Percentiles rank a stretch among this genome's conserved stretches.
Conservation (phyloP, 208 protist genomes). For the Leishmania arabica region DNA sequence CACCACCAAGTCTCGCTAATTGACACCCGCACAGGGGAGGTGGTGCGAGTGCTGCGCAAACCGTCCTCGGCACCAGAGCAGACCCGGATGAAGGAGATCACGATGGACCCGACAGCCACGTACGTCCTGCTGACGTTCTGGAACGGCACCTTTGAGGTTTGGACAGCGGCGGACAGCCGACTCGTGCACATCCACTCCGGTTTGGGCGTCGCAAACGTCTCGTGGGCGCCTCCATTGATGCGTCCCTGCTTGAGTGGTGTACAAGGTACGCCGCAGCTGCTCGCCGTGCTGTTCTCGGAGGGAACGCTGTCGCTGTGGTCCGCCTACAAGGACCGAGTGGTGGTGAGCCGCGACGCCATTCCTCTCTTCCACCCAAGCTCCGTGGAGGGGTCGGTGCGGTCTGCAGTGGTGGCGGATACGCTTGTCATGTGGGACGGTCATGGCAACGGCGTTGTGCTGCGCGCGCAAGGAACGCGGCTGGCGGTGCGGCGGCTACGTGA, state of each 20-base stretch:
- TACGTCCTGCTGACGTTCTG: conserved; percentile 76
- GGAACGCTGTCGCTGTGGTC: conserved; percentile 78
- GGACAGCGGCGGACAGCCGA: conserved; percentile 57
- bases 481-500: conserved; percentile 35
- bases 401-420: conserved; percentile 32
- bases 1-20: conserved; percentile 84
- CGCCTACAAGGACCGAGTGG: conserved; percentile 74
- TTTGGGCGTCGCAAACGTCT: conserved; percentile 67
- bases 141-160: conserved; percentile 86
- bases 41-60: conserved; percentile 67
- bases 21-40: conserved; percentile 70
- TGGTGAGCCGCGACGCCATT: conserved; percentile 65
- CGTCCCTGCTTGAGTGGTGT: conserved; percentile 53
- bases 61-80: conserved; percentile 63
- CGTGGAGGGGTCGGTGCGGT: conserved; percentile 39
- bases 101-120: conserved; percentile 46
- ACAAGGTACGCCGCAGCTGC: conserved; percentile 69
- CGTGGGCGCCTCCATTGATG: conserved; percentile 76
- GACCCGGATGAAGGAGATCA: conserved; percentile 65
- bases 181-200: conserved; percentile 78
- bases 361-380: conserved; percentile 41
- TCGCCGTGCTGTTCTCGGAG: conserved; percentile 74
- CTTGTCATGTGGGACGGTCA: conserved; percentile 54
- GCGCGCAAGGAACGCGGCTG: conserved; percentile 33
- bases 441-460: conserved; percentile 40